Conservation (phyloP, 768 basidiomycete species). For the Peribolospora kevripleyi region DNA sequence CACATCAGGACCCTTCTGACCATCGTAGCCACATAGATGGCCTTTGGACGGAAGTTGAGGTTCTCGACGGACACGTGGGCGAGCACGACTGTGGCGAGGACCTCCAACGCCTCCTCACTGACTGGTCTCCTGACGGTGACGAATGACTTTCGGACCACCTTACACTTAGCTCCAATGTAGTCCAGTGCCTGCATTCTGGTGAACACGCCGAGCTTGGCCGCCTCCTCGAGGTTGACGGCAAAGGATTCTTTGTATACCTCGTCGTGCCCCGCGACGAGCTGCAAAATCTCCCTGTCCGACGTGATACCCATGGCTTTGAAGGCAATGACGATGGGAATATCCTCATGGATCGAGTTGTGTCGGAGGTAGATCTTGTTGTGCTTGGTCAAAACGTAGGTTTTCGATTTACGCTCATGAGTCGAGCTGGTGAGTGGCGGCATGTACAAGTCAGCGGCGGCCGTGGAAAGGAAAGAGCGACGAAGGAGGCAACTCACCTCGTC, state of each 20-base stretch:
- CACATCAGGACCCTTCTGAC: slow-evolving; percentile 86
- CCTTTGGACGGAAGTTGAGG: slow-evolving; percentile 75
- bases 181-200: slow-evolving; percentile 85
- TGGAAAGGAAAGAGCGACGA: neutral
- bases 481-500: slow-evolving; percentile 47
- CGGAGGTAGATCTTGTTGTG: slow-evolving; percentile 83
- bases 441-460: neutral
- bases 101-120: slow-evolving; percentile 88
- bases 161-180: slow-evolving; percentile 80
- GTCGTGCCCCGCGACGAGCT: slow-evolving; percentile 74
- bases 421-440: slow-evolving; percentile 26
- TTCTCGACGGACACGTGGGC: slow-evolving; percentile 82
- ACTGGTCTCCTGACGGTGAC: slow-evolving; percentile 36
- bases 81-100: slow-evolving; percentile 86
- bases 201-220: slow-evolving; percentile 65
- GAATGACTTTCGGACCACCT: slow-evolving; percentile 46
- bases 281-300: slow-evolving; percentile 89
- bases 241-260: slow-evolving; percentile 70
- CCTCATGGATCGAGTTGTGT: slow-evolving; percentile 92
- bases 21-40: slow-evolving; percentile 94
- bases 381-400: slow-evolving; percentile 91
- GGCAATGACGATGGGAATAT: slow-evolving; percentile 83
- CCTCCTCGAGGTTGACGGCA: slow-evolving; percentile 77
- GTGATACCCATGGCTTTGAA: slow-evolving; percentile 90
- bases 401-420: slow-evolving; percentile 48